phyloP scores from a whole-genome alignment of 148 eudicot species.

The Chenopodium formosanum region DNA sequence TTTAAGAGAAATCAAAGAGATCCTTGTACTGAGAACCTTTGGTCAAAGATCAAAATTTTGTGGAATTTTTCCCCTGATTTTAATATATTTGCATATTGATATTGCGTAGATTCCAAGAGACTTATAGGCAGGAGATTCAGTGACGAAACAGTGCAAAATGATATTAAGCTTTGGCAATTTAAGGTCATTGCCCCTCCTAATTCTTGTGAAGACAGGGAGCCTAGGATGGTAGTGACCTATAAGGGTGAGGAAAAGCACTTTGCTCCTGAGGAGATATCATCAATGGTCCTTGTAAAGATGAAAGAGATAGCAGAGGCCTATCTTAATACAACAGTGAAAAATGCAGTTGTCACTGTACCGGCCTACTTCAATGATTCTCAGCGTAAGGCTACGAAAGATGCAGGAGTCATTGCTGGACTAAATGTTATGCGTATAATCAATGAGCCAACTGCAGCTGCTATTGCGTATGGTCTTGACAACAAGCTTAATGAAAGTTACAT shows the following conservation, averaged over 20 bases:
- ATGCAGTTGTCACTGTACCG: conserved; percentile 36
- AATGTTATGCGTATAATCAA: conserved; percentile 29
- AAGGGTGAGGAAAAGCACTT: conserved; percentile 24
- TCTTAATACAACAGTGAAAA: conserved; percentile 17
- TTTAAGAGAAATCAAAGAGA: too few relatives aligned
- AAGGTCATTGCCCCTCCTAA: conserved; percentile 8
- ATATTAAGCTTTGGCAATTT: conserved; percentile 18
- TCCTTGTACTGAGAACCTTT: too few relatives aligned
- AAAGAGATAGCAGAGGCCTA: conserved; percentile 23
- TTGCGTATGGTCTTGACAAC: conserved; percentile 29
- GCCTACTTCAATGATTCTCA: conserved; percentile 37
- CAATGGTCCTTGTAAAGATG: conserved; percentile 30
- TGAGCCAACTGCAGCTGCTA: conserved; percentile 35
- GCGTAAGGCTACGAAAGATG: conserved; percentile 34
- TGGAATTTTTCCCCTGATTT: not conserved
- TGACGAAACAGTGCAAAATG: conserved; percentile 8
- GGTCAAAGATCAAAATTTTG: too few relatives aligned
- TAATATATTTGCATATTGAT: not conserved
- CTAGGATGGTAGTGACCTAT: conserved; percentile 24
- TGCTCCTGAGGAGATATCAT: conserved; percentile 30
- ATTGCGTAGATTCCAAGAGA: conserved; percentile 14
- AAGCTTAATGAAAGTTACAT: not conserved
- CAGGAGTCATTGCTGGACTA: conserved; percentile 29
- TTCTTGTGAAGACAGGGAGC: conserved; percentile 12
- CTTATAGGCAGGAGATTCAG: too few relatives aligned